Base-by-base conservation (phyloP, 2,329 filamentous ascomycete species). In the Knufia petricola region DNA sequence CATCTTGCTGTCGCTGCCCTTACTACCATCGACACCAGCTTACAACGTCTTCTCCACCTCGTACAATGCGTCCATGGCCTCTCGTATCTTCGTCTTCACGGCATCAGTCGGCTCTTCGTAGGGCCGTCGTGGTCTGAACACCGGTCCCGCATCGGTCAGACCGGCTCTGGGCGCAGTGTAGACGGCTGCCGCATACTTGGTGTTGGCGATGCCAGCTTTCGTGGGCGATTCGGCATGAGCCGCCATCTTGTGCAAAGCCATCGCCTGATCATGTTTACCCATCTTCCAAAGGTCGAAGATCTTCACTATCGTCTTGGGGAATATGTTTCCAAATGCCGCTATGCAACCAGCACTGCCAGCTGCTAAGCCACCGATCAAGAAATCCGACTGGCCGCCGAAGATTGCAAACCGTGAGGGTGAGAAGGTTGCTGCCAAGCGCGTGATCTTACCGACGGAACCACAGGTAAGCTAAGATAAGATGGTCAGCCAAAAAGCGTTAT, bases 331-430 rank as follows among this genome's bases (percentile, higher is more conserved):
- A 58, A 80, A 79, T 1, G 72, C 76, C 1, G 74, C 71, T 44
- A 81, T 76, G 52, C 74, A 78, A 1, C 77, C 77, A 0, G 72
- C 69, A 17, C 68, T 70, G 1, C 77, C 77, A 2, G 71, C 69
- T 1, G 69, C 69, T 12, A 81, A 55, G 0, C 74, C 76, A 1
- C 71, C 75, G 23, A 80, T 66, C 34, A 87, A 64, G 62, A 85
- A 87, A 59, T 88, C 84, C 1, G 77, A 79, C 66, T 87, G 83
- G 0, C 85, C 85, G 1, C 82, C 83, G 58, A 79, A 87, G 0
- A 79, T 76, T 1, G 81, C 76, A 59, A 88, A 88, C 9, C 72
- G 63, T 1, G 75, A 69, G 0, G 73, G 63, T 0, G 72, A 63
- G 50, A 84, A 70, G 15, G 67, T 66, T 28, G 71, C 74, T 1